Conservation (phyloP, 148 eudicot genomes). For the Diospyros lotus region DNA sequence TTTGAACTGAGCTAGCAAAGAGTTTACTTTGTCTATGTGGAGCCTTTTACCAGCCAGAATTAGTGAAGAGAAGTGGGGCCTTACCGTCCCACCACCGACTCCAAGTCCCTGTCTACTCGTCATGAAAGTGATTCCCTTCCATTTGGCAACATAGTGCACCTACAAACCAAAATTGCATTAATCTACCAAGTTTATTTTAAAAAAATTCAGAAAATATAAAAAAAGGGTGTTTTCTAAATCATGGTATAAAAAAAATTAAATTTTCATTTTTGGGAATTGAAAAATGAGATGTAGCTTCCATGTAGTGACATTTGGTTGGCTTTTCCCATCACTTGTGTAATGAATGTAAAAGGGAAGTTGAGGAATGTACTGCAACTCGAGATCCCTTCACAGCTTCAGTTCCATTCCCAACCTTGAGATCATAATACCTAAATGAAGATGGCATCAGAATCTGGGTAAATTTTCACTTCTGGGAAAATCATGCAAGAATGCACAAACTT, state of each 20-base stretch:
- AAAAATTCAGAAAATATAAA: no score
- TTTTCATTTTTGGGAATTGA: no score
- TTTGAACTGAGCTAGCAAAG: background rate
- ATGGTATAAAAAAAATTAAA: background rate
- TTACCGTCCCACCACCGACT: slow-evolving; percentile 96
- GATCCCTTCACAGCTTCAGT: slow-evolving; percentile 89
- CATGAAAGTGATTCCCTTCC: slow-evolving; percentile 92
- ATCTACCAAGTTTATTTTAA: background rate
- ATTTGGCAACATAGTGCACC: slow-evolving; percentile 97
- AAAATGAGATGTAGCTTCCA: no score
- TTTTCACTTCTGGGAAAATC: background rate
- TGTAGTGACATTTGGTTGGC: no score
- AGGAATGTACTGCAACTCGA: slow-evolving; percentile 82
- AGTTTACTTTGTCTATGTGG: background rate
- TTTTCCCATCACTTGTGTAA: no score
- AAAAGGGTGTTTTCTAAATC: background rate
- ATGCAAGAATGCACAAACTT: slow-evolving; percentile 6
- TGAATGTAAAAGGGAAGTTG: no score
- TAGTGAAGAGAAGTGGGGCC: slow-evolving; percentile 5
- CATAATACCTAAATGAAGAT: slow-evolving; percentile 65
- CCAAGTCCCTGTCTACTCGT: slow-evolving; percentile 97
- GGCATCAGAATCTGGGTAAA: slow-evolving; percentile 10
- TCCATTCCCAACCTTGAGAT: slow-evolving; percentile 83
- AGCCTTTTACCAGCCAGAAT: background rate
- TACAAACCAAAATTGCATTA: slow-evolving; percentile 14